Evolutionary conservation across 164 flowering plant genomes (phyloP), one percentile per base, ranked within the genome.

Genomic region (Vitis cinerea): DNA sequence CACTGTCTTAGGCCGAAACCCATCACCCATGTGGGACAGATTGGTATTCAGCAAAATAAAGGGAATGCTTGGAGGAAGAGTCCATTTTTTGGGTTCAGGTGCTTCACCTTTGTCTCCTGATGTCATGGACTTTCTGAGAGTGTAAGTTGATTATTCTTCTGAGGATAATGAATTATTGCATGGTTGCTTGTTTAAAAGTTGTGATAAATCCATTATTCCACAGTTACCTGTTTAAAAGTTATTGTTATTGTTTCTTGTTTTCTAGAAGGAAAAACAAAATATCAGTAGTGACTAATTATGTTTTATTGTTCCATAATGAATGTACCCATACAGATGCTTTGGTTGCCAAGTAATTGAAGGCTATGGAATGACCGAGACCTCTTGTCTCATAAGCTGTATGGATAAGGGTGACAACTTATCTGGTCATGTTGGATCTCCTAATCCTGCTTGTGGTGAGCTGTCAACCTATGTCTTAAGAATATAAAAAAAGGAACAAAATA

Each of bases 61-160:
- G 72, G 97, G 73, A 30, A 96, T 82, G 71, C 89, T 96, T 56
- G 99, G 99, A 47, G 99, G 99, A 66, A 82, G 95, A 63, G 94
- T 96, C 58, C 93, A 97, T 23, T 62, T 84, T 50, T 79, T 96
- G 88, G 76, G 59, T 63, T 96, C 98, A 31, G 99, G 99, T 69
- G 98, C 99, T 63, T 93, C 99, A 69, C 99, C 99, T n/a, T 75
- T 96, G 85, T 93, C 99, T 64, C 89, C 99, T 61, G 97, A 96
- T 80, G 87, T 93, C 72, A 72, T 96, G 97, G 98, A 96, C 53
- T 96, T 91, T 63, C 66, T 96, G 79, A 90, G 83, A 72, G 82
- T 96, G 99, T 96, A 89, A 89, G 98, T 86, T 78, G 30, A 55
- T 49, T 6, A 14, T 29, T 48, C 29, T 61, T 17, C 30, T 29